Evolutionary conservation across 495 filamentous ascomycete species (phyloP), one percentile per base, ranked within the genome.

Genomic region (Diplogelasinospora grovesii): DNA sequence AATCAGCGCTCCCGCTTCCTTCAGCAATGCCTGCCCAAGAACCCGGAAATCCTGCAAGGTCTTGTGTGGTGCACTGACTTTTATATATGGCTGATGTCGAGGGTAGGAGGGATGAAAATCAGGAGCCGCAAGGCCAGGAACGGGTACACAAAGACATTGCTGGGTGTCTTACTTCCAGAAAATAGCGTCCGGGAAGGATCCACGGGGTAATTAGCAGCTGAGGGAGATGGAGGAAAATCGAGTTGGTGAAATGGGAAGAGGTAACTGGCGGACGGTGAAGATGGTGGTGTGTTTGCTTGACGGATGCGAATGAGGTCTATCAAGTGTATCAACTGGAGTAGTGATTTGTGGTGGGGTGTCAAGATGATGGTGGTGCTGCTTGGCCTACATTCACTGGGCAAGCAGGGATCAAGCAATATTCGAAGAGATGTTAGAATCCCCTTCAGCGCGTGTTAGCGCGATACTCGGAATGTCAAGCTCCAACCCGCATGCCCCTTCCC

Each of bases 321-420:
- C 36, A 19, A 9, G n/a, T 25, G 8, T 19, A n/a, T 22, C 37
- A 49, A 39, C 41, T 45, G 38, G 39, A 40, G 37, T 16, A 50
- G 32, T 35, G 42, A 41, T 39, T 39, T 43, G 19, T 41, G 45
- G 50, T 57, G 47, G 50, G 54, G 48, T 55, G 49, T 47, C 45
- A 45, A 41, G 45, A n/a, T n/a, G n/a, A n/a, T 41, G 37, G 44
- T 44, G 50, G 41, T 40, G 46, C 41, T 40, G 21, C 26, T 24
- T 36, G 31, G 25, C 11, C 46, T n/a, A n/a, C 53, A 53, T 40
- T 56, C 50, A 52, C 41, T 36, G 21, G 10, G 21, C 38, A 37
- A 39, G 36, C 36, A 39, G 22, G 41, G 48, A 28, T 45, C 40
- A 50, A 46, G 36, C 39, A 50, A 46, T 44, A 44, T 49, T 36